These are phyloP conservation scores for Aspergillus indologenus DNA, from an alignment of 495 filamentous ascomycete genomes.

Conservation along the genomic window DNA sequence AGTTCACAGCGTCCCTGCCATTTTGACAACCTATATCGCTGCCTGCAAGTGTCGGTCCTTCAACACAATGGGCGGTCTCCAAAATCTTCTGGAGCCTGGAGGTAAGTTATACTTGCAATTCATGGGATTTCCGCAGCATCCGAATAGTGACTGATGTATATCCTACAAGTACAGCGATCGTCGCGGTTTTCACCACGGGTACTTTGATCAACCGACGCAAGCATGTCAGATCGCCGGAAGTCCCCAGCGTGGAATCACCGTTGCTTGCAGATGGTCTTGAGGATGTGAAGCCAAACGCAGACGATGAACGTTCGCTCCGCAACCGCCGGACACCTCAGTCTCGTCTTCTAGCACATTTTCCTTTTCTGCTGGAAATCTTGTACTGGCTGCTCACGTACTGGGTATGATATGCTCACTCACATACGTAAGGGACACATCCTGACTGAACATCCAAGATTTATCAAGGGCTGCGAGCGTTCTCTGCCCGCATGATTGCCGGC, in stretches of 20 bases:
- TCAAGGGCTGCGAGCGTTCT: constrained; percentile 56
- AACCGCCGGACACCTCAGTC: constrained; percentile 38
- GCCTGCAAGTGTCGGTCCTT: not conserved
- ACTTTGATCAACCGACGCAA: constrained; percentile 23
- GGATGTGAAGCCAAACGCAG: constrained; percentile 4
- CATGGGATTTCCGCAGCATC: not conserved
- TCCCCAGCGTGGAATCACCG: constrained; percentile 15
- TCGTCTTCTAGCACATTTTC: constrained; percentile 39
- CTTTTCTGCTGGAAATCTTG: constrained; percentile 59
- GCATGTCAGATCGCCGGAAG: not conserved
- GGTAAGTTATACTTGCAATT: not conserved
- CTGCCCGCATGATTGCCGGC: constrained; percentile 50
- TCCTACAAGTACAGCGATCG: constrained; percentile 17
- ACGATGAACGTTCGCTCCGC: not conserved
- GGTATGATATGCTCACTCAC: constrained; percentile 24
- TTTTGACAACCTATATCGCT: not conserved
- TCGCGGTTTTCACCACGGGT: constrained; percentile 20
- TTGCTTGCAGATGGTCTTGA: constrained; percentile 16
- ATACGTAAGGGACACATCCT: constrained; percentile 1
- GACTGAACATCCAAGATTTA: constrained; percentile 38
- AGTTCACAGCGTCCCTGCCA: not conserved
- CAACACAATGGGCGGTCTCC: not conserved
- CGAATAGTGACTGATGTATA: not conserved
- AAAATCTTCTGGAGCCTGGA: constrained; percentile 2
- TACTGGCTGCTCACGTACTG: constrained; percentile 67